A percentile compares a stretch with the other conserved stretches of the same genome.
Conservation (phyloP, 179 eudicot genomes). For the Vitellaria paradoxa region DNA sequence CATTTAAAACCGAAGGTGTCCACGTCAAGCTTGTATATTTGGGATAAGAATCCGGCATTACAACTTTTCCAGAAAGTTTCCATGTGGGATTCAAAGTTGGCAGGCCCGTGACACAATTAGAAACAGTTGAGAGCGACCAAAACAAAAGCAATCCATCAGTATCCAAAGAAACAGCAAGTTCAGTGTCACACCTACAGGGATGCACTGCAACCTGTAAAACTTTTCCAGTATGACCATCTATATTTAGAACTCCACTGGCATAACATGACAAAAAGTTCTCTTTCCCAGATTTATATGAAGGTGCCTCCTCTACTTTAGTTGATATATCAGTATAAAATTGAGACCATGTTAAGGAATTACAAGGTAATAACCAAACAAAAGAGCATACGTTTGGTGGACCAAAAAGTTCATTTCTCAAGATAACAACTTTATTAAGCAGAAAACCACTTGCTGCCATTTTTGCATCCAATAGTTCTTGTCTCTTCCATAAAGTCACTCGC, state of each 20-base stretch:
- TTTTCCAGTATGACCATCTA: constrained; percentile 74
- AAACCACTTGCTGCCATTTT: constrained; percentile 29
- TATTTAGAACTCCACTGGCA: constrained; percentile 46
- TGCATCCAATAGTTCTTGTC: constrained; percentile 38
- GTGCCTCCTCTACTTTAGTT: constrained; percentile 25
- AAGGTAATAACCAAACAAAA: constrained; percentile 51
- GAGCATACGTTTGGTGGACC: constrained; percentile 80
- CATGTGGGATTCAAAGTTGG: constrained; percentile 67
- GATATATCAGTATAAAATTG: constrained; percentile 39
- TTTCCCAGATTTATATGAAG: constrained; percentile 29
- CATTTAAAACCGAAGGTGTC: constrained; percentile 61
- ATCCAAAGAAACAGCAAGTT: constrained; percentile 84
- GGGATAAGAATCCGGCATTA: constrained; percentile 29
- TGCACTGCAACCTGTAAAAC: constrained; percentile 75
- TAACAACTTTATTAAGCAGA: constrained; percentile 51
- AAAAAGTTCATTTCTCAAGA: constrained; percentile 52
- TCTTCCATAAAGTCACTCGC: constrained; percentile 83
- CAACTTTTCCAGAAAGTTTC: constrained; percentile 53
- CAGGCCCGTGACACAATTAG: constrained; percentile 48
- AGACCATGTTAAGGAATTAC: constrained; percentile 53
- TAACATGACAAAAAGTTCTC: constrained; percentile 36
- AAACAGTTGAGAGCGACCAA: constrained; percentile 63
- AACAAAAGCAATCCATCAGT: constrained; percentile 64
- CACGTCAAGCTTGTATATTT: constrained; percentile 60
- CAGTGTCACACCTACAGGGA: constrained; percentile 43